Evolutionary conservation across 2,329 filamentous ascomycete genomes (phyloP), one percentile per base, ranked within the genome.

Genomic region (Calonectria naviculata): DNA sequence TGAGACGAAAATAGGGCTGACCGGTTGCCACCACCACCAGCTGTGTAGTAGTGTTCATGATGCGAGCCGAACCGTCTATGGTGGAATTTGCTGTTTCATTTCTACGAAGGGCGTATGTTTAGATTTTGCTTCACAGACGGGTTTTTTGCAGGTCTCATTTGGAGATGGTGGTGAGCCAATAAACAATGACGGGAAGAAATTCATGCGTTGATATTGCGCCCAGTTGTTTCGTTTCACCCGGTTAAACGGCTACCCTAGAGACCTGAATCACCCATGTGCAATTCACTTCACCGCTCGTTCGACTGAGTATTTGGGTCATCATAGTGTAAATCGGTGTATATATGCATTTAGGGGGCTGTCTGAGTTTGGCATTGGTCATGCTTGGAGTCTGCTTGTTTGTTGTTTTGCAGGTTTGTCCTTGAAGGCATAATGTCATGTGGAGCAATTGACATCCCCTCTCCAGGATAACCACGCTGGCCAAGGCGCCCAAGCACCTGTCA

Each of bases 1-100:
- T 58, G 52, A 58, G 52, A 58, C n/a, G 52, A 58, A 58, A 58
- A 58, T 58, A 58, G 34, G 52, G 52, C 52, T 56, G 52, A 56
- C 52, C 4, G 19, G n/a, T 34, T 26, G 12, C 17, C 52, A 58
- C 21, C 21, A 8, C 38, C 34, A 19, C 17, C 38, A 36, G 34
- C n/a, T n/a, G n/a, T n/a, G n/a, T n/a, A n/a, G n/a, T n/a, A n/a
- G n/a, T n/a, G n/a, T 58, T 58, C 34, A 38, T 19, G 13, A 24
- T 26, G 34, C 52, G 52, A 26, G 52, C 52, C 52, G 52, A 58
- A 58, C 52, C 52, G 52, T 36, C 4, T 9, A 15, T 58, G 31
- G 21, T 4, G 17, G 21, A 38, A 26, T 38, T 38, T 24, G 8
- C 34, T 36, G 52, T 58, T 58, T 58, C 52, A 58, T 13, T 36